phyloP scores from a whole-genome alignment of 495 filamentous ascomycete genomes.

The Collariella sp. region DNA sequence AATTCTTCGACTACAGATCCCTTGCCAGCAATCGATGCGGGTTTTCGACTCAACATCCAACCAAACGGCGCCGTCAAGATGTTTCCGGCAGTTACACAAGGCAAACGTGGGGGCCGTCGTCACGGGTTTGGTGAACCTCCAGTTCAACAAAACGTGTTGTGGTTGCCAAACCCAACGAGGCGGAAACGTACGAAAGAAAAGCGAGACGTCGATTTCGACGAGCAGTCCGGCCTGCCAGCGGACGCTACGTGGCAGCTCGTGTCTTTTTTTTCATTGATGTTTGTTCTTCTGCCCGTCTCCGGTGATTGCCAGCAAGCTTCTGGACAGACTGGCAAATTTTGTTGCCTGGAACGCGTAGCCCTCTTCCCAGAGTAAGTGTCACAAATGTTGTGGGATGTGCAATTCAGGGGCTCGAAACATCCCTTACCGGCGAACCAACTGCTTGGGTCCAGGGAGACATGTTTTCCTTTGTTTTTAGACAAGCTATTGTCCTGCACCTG shows the following conservation, averaged over 20 bases:
- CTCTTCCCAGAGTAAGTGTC: not conserved
- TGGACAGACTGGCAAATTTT: not conserved
- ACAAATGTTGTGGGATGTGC: too few relatives aligned
- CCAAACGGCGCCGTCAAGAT: not conserved
- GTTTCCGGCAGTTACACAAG: not conserved
- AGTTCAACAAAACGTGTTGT: not conserved
- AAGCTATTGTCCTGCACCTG: too few relatives aligned
- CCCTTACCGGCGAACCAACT: too few relatives aligned
- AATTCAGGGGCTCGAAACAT: too few relatives aligned
- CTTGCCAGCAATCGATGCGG: too few relatives aligned
- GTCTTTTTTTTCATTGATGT: conserved; percentile 11
- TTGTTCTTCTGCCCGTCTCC: not conserved
- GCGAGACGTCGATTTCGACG: not conserved
- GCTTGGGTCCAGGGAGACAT: too few relatives aligned
- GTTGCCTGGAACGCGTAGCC: not conserved
- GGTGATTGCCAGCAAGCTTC: not conserved
- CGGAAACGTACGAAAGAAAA: not conserved
- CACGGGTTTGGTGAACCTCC: not conserved
- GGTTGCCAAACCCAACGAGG: not conserved
- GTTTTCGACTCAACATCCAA: not conserved
- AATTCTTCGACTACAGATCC: too few relatives aligned
- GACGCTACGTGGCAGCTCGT: conserved; percentile 24
- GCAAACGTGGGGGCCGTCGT: not conserved
- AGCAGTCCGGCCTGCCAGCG: not conserved
- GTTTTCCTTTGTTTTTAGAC: too few relatives aligned